Conservation (phyloP, 2,329 filamentous ascomycete genomes). For the Pseudopithomyces chartarum region DNA sequence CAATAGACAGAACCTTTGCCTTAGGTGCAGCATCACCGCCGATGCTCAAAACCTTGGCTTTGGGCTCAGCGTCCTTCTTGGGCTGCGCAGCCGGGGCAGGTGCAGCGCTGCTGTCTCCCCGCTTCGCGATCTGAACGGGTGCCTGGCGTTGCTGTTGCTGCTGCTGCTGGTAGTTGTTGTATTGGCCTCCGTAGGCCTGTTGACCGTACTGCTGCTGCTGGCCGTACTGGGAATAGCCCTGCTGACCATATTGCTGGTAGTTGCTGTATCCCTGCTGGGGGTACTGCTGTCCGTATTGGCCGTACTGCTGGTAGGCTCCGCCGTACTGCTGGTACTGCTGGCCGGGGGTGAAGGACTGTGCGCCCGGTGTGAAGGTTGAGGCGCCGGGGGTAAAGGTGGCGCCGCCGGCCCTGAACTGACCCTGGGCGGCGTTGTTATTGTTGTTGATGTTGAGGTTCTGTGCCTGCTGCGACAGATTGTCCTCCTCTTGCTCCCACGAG, state of each 20-base stretch:
- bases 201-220: conserved; percentile 36
- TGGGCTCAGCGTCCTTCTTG: conserved; percentile 49
- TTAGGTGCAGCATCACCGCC: conserved; percentile 61
- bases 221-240: conserved; percentile 55
- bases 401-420: conserved; percentile 42
- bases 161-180: conserved; percentile 21
- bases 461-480: conserved; percentile 72
- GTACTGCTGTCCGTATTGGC: conserved; percentile 38
- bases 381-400: conserved; percentile 67
- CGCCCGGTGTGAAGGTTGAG: conserved; percentile 74
- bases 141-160: conserved; percentile 53
- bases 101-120: conserved; percentile 56
- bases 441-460: conserved; percentile 37
- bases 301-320: conserved; percentile 30
- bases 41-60: conserved; percentile 70
- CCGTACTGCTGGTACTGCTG: conserved; percentile 66
- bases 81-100: conserved; percentile 50
- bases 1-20: conserved; percentile 66
- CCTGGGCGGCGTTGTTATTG: conserved; percentile 29
- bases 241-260: conserved; percentile 54
- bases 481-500: conserved; percentile 94
- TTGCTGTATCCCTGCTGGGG: conserved; percentile 35
- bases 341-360: conserved; percentile 72
- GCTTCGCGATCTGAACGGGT: conserved; percentile 67
- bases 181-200: conserved; percentile 29